A percentile compares a stretch with the other conserved stretches of the same genome.
phyloP scores from a whole-genome alignment of 179 eudicot genomes.

The Vitellaria paradoxa region DNA sequence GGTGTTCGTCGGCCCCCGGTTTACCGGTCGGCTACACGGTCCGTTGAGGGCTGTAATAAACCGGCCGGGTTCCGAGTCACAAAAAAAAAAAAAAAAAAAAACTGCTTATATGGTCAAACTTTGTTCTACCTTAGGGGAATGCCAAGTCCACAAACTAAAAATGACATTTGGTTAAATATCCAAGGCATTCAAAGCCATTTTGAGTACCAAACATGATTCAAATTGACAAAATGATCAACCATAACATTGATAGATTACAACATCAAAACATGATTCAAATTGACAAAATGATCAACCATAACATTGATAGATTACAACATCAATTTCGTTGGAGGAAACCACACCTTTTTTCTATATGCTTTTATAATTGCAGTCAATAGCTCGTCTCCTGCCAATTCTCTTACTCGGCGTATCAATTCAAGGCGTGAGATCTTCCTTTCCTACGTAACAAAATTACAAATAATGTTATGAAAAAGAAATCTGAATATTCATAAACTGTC shows the following conservation, averaged over 20 bases:
- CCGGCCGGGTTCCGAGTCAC: no score
- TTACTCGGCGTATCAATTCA: constrained; percentile 47
- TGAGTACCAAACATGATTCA: neutral
- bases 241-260: neutral
- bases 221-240: neutral
- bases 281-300: neutral
- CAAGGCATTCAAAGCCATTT: neutral
- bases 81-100: no score
- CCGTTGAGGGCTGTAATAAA: no score
- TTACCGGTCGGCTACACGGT: no score
- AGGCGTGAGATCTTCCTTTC: constrained; percentile 46
- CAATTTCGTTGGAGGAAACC: neutral
- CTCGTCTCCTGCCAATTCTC: constrained; percentile 55
- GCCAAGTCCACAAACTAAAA: neutral
- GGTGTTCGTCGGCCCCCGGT: no score
- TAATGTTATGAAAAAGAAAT: neutral
- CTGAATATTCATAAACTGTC: neutral
- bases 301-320: neutral
- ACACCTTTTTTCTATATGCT: constrained; percentile 41
- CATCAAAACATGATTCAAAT: neutral
- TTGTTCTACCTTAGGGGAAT: neutral
- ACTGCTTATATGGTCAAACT: no score
- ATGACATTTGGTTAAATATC: neutral
- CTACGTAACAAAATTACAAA: constrained; percentile 31
- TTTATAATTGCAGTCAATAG: constrained; percentile 48